These are phyloP conservation scores for Besnoitia besnoiti DNA, from an alignment of 169 alveolate species.

Conservation along the genomic window DNA sequence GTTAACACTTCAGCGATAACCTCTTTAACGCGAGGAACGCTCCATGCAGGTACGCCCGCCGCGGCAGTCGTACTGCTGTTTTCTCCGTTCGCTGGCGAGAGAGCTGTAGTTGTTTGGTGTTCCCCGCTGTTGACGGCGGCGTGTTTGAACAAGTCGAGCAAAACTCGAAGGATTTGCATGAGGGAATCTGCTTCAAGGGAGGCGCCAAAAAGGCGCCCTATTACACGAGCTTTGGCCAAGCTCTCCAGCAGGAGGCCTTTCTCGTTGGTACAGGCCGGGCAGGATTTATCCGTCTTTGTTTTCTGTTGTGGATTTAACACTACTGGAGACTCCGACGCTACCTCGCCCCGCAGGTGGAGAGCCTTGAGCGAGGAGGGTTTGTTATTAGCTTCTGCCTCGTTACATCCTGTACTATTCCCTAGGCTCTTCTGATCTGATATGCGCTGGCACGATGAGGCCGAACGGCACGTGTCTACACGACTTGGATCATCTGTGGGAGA, in stretches of 20 bases:
- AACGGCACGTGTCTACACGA: too few relatives aligned
- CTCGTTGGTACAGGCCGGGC: not conserved
- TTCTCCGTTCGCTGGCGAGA: not conserved
- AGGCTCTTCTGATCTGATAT: too few relatives aligned
- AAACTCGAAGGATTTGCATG: not conserved
- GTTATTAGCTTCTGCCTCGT: too few relatives aligned
- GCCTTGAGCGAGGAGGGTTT: too few relatives aligned
- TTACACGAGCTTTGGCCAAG: not conserved
- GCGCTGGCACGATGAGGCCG: too few relatives aligned
- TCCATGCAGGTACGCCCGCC: not conserved
- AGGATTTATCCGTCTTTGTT: too few relatives aligned
- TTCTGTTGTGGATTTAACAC: too few relatives aligned
- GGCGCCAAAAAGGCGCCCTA: not conserved
- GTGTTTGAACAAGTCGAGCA: not conserved
- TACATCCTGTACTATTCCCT: too few relatives aligned
- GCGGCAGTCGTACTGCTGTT: not conserved
- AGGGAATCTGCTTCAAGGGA: not conserved
- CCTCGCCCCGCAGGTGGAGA: too few relatives aligned
- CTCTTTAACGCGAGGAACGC: not conserved
- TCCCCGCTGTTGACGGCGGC: too few relatives aligned
- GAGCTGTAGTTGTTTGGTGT: too few relatives aligned
- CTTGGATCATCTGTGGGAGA: not conserved
- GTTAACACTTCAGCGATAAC: constrained; percentile 1
- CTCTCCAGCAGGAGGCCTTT: not conserved
- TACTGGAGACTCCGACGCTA: too few relatives aligned